Evolutionary conservation across 768 basidiomycete species (phyloP).

Genomic region (Leucocoprinus leucothites): DNA sequence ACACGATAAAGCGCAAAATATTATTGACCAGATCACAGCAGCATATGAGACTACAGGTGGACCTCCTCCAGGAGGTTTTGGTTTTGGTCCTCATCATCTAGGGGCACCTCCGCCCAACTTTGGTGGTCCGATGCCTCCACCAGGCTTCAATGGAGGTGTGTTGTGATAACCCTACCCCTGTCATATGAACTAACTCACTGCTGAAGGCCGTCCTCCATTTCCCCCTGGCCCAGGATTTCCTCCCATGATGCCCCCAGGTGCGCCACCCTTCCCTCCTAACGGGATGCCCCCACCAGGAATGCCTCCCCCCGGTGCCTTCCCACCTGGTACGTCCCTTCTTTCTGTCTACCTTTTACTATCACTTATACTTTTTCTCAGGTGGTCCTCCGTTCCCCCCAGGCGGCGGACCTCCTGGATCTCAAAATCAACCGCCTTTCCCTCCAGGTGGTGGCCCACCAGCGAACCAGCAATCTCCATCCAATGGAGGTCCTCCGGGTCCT

Average conservation of each 20-base stretch:
- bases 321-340: constrained; percentile 41
- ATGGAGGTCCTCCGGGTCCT: constrained; percentile 20
- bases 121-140: constrained; percentile 46
- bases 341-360: constrained; percentile 23
- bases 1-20: constrained; percentile 96
- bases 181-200: constrained; percentile 5
- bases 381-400: constrained; percentile 55
- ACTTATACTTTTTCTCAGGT: constrained; percentile 22
- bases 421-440: constrained; percentile 44
- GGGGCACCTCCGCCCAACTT: constrained; percentile 49
- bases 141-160: constrained; percentile 54
- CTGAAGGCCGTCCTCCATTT: constrained; percentile 63
- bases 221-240: constrained; percentile 63
- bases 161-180: constrained; percentile 15
- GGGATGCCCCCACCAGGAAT: constrained; percentile 30
- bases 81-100: constrained; percentile 81
- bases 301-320: constrained; percentile 33
- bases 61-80: constrained; percentile 85
- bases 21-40: constrained; percentile 97
- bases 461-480: constrained; percentile 24
- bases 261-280: constrained; percentile 72
- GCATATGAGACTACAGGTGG: constrained; percentile 86
- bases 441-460: constrained; percentile 31
- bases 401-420: constrained; percentile 38
- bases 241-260: constrained; percentile 50